phyloP scores from a whole-genome alignment of 345 rosid genomes.

The Melaleuca alternifolia region DNA sequence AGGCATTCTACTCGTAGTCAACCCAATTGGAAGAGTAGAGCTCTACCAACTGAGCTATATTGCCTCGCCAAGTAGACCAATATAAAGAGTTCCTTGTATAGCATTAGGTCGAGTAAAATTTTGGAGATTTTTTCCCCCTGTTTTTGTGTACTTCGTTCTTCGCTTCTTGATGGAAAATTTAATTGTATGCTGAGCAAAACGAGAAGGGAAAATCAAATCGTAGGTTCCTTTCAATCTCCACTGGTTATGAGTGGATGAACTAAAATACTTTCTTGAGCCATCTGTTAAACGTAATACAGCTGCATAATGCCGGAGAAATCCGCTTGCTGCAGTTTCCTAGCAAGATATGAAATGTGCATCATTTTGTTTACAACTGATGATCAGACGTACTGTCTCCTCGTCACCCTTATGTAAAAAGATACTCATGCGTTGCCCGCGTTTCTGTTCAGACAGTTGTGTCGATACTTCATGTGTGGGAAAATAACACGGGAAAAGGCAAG shows the following conservation, averaged over 20 bases:
- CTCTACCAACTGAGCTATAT: neutral
- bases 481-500: neutral
- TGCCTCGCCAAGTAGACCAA: neutral
- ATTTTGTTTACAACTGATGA: neutral
- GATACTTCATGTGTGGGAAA: neutral
- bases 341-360: neutral
- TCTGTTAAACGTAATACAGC: neutral
- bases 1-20: neutral
- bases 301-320: neutral
- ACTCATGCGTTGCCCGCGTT: neutral
- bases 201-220: neutral
- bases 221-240: neutral
- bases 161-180: neutral
- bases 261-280: neutral
- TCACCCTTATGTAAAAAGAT: neutral
- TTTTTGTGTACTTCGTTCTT: neutral
- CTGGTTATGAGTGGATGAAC: neutral
- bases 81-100: neutral
- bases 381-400: neutral
- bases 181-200: neutral
- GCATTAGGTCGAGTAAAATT: neutral
- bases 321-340: neutral
- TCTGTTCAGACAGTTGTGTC: neutral
- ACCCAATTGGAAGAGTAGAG: neutral
- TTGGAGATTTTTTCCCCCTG: neutral